Base-by-base conservation (phyloP, 441 rosid species). In the Arabidopsis lyrata region DNA sequence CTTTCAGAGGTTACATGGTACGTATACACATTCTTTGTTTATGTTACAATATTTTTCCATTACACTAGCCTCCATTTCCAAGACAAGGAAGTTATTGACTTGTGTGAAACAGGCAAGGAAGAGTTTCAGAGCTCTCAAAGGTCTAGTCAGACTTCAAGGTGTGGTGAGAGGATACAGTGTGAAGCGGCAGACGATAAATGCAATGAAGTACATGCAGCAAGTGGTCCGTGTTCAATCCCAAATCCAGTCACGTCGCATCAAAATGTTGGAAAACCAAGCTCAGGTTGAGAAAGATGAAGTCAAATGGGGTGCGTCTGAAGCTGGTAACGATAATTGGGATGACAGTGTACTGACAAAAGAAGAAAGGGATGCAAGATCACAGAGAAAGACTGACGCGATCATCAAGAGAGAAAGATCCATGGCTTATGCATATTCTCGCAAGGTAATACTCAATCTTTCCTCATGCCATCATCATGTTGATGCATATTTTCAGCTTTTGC, bases 91-190 rank as follows among this genome's bases (percentile, higher is more conserved):
- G 38, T 60, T 72, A 52, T 53, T 72, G 32, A 55, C 32, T 38
- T 72, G 54, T 4, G 38, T 72, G 41, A 52, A 79, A 73, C 80
- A 95, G 99, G 97, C 92, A 54, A 90, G 99, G 59, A 90, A 81
- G 81, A 95, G 96, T 85, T 93, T 85, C 63, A 86, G 87, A 79
- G 95, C 98, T 77, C 78, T 90, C 70, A 95, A 86, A 83, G 96
- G 99, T 45, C 84, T 95, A 59, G 90, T 87, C 82, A 88, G 99
- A 82, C 99, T 95, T 76, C 99, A 93, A 80, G 94, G 92, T 66
- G 95, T 91, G 11, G 84, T 95, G 41, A 81, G 87, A 81, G 99
- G 99, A 63, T 88, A 87, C 57, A 90, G 82, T 18, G 99, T 87
- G 68, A 95, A 86, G 86, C 86, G 97, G 27, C 99, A 93, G 80